Percentiles rank a stretch among this genome's conserved stretches.
These are phyloP conservation scores for Pythium insidiosum DNA, from an alignment of 352 stramenopile species.

Conservation along the genomic window DNA sequence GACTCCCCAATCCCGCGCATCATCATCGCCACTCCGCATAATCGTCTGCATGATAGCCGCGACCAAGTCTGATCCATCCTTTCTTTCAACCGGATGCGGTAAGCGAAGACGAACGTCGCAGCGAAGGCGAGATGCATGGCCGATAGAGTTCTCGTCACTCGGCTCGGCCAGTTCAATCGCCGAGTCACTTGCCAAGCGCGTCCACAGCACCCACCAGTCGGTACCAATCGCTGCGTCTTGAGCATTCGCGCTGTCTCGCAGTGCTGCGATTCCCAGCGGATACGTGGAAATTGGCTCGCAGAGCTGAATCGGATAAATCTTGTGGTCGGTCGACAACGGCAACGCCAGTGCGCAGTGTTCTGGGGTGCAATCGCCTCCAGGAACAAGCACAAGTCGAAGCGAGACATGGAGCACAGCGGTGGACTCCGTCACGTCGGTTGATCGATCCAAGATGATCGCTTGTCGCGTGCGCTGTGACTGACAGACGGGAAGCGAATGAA, in stretches of 20 bases:
- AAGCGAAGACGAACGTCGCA: too few relatives aligned
- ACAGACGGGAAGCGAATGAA: neutral
- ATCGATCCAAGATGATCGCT: neutral
- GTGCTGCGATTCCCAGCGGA: too few relatives aligned
- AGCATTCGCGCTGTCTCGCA: too few relatives aligned
- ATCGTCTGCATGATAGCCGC: slow-evolving; percentile 4
- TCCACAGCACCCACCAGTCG: too few relatives aligned
- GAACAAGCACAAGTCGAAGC: neutral
- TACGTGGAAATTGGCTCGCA: too few relatives aligned
- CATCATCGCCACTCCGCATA: neutral
- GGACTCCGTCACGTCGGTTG: neutral
- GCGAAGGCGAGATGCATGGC: too few relatives aligned
- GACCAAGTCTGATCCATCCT: slow-evolving; percentile 2
- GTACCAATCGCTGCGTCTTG: too few relatives aligned
- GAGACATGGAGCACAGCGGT: neutral
- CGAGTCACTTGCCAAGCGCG: too few relatives aligned
- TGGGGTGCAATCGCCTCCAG: neutral
- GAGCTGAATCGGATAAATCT: slow-evolving; percentile 13
- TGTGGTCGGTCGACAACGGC: neutral
- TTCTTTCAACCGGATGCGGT: neutral
- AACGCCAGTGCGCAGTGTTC: neutral
- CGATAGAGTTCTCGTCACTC: too few relatives aligned
- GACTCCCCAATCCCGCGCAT: slow-evolving; percentile 22
- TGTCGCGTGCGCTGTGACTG: neutral
- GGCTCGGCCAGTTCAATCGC: too few relatives aligned